phyloP scores from a whole-genome alignment of 1,139 yeast genomes.

The Hemisphaericaspora subhashii region DNA sequence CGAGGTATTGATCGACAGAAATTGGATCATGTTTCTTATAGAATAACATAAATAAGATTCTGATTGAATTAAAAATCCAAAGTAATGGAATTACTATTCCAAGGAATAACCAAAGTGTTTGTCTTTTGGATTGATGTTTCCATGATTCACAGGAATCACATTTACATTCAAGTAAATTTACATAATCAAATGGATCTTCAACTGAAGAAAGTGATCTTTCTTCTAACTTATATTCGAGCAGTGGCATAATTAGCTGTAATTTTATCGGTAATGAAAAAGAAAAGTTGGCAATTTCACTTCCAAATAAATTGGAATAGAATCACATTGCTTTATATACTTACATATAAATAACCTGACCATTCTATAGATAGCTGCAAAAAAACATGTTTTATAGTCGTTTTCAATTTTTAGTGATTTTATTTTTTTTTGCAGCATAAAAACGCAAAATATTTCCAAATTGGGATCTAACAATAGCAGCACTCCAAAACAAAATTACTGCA shows the following conservation, averaged over 20 bases:
- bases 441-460: slow-evolving; percentile 12
- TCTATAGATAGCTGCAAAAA: too few species aligned
- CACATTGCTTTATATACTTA: too few species aligned
- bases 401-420: background rate
- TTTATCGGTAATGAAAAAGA: background rate
- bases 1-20: slow-evolving; percentile 14
- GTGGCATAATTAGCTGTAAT: background rate
- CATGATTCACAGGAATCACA: slow-evolving; percentile 19
- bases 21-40: slow-evolving; percentile 11
- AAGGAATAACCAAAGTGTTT: slow-evolving; percentile 12
- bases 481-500: background rate
- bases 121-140: slow-evolving; percentile 1
- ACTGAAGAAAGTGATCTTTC: slow-evolving; percentile 1
- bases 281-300: too few species aligned
- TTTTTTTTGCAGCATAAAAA: slow-evolving; percentile 4
- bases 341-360: too few species aligned
- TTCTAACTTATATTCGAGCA: background rate
- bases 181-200: slow-evolving; percentile 8
- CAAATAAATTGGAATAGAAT: too few species aligned
- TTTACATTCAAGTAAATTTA: slow-evolving; percentile 14
- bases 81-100: slow-evolving; percentile 24
- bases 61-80: slow-evolving; percentile 20
- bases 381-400: too few species aligned
- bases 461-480: slow-evolving; percentile 11
- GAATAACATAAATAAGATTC: slow-evolving; percentile 11